Percentiles rank a stretch among this genome's conserved stretches.
These are phyloP conservation scores for Glycine soja DNA, from an alignment of 306 rosid genomes.

Conservation along the genomic window DNA sequence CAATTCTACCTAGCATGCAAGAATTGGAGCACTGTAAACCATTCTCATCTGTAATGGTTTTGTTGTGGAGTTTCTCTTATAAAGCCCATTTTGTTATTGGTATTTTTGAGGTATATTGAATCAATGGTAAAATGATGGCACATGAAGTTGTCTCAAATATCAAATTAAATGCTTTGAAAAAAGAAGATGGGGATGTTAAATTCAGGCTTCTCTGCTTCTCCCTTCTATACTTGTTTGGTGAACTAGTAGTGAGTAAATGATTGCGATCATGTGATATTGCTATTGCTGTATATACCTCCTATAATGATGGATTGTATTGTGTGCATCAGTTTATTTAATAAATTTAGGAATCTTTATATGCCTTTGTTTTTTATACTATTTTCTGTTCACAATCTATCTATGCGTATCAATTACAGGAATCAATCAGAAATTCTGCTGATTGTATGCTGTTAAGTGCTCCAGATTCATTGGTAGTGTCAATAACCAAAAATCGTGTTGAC, in stretches of 20 bases:
- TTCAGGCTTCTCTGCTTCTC: slow-evolving; percentile 12
- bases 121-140: not conserved
- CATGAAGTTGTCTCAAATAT: slow-evolving; percentile 9
- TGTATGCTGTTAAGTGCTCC: slow-evolving; percentile 86
- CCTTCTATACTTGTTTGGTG: slow-evolving; percentile 31
- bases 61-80: slow-evolving; percentile 11
- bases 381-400: not conserved
- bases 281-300: slow-evolving; percentile 29
- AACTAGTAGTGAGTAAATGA: slow-evolving; percentile 26
- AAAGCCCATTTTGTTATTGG: slow-evolving; percentile 23
- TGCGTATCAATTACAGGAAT: slow-evolving; percentile 72
- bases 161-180: slow-evolving; percentile 24
- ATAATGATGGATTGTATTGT: slow-evolving; percentile 14
- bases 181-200: slow-evolving; percentile 9
- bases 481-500: slow-evolving; percentile 62
- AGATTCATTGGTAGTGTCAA: slow-evolving; percentile 83
- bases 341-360: slow-evolving; percentile 29
- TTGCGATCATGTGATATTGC: slow-evolving; percentile 27
- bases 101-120: slow-evolving; percentile 23
- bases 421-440: slow-evolving; percentile 93
- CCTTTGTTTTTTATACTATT: slow-evolving; percentile 21
- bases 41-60: slow-evolving; percentile 21
- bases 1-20: slow-evolving; percentile 16
- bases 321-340: slow-evolving; percentile 34
- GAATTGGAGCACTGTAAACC: slow-evolving; percentile 15